Evolutionary conservation across 2,329 filamentous ascomycete species (phyloP), one percentile per base, ranked within the genome.

Genomic region (Setomelanomma holmii): DNA sequence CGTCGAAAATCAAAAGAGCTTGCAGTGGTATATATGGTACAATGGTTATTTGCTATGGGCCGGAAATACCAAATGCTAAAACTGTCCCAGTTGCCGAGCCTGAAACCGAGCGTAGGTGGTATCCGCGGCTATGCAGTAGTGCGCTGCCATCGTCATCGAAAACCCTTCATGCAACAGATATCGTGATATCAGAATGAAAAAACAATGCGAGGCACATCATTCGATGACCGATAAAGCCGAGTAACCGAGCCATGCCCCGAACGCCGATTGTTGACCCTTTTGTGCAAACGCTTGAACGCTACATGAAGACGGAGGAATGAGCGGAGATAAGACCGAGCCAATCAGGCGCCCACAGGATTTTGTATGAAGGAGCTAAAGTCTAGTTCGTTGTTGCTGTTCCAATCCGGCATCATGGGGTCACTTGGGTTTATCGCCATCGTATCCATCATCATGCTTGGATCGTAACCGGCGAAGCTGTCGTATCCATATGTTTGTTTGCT

Each of bases 301-400:
- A 61, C 56, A 71, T 45, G 55, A 61, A 53, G 55, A 44, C 53
- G 40, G 56, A 64, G 41, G 58, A 30, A 54, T 50, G 59, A 58
- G 58, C 61, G 50, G 53, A 56, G 51, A 58, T 38, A 42, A 49
- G 23, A 35, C 47, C 47, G 54, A 45, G 40, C 56, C 49, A 58
- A 60, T 69, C 58, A 73, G 50, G 67, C 68, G 41, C 64, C 65
- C 10, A 71, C 63, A 27, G 67, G 68, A 55, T 72, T 73, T 48
- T 72, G 60, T 54, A 75, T 68, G 61, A 73, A 75, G 43, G 54
- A 71, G 58, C 52, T 73, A 55, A 75, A 74, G 38, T 75, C 72
- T 45, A 75, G 41, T 23, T 75, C 72, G 45, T 49, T 67, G 17
- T 64, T 58, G 22, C 61, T 66, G 44, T 70, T 73, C 71, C 72